Base-by-base conservation (phyloP, 2,329 filamentous ascomycete species). In the Ophiostoma sp. region DNA sequence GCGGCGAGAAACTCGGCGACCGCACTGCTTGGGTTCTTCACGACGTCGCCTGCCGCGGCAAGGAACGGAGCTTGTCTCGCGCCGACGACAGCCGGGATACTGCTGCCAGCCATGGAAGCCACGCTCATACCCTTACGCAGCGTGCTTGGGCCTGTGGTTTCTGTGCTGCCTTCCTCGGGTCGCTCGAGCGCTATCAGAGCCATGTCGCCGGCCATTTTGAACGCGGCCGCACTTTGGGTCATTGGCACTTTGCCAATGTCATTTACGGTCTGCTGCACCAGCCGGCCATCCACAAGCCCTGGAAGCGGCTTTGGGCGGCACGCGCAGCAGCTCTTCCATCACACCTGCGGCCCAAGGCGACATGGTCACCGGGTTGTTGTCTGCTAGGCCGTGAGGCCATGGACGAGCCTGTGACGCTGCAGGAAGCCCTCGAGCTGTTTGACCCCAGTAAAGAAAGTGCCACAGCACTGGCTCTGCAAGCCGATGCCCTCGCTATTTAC, bases 1-100 rank as follows among this genome's bases (percentile, higher is more conserved):
- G 85, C 80, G 89, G 91, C 79, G 90, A 90, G 68, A 89, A 88
- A 63, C 90, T 91, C 78, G 89, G 90, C 82, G 86, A 89, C 76
- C 91, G 91, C 79, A 90, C 90, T 75, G 89, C 91, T 79, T 92
- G 88, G 90, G 91, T 91, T 80, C 86, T 88, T 42, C 90, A 92
- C 80, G 89, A 92, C 79, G 89, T 91, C 76, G 28, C 22, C 3
- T 92, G 90, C 81, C 91, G 91, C 80, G 90, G 90, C 76, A 89
- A 91, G 79, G 28, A 69, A 22, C 36, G 70, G 17, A 45, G 55
- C 1, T 9, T 71, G 33, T 59, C 25, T n/a, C 3, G 48, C 69
- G 42, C 36, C 4, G 50, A 33, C 52, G 48, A 61, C 22, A 25
- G 11, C 7, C 9, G 42, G 11, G 28, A 69, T 22, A 36, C 57